Percentiles rank a stretch among this genome's conserved stretches.
Evolutionary conservation across 768 basidiomycete species (phyloP).

Genomic region (Amanita rimosa): DNA sequence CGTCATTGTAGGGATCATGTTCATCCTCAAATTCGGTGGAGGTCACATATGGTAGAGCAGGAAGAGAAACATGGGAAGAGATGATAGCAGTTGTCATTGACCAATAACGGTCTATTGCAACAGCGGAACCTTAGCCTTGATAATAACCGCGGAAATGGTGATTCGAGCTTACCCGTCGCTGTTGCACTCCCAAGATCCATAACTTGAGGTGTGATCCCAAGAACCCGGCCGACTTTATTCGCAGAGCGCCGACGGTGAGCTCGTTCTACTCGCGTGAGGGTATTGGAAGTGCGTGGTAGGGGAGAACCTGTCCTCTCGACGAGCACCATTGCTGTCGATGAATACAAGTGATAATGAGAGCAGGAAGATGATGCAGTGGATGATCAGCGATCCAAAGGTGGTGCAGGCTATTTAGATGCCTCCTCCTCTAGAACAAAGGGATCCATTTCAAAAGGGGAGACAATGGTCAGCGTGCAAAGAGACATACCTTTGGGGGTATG

Average conservation of each 20-base stretch:
- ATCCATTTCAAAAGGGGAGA: background rate
- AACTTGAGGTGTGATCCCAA: conserved; percentile 33
- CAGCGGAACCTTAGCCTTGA: background rate
- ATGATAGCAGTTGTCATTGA: background rate
- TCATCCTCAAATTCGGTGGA: background rate
- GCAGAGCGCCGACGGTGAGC: conserved; percentile 26
- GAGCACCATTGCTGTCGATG: background rate
- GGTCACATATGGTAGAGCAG: background rate
- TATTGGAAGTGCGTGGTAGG: conserved; percentile 31
- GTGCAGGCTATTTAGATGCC: background rate
- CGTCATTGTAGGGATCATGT: background rate
- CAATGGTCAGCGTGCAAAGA: background rate
- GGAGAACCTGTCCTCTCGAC: conserved; percentile 9
- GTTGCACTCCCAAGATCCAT: conserved; percentile 14
- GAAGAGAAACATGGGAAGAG: background rate
- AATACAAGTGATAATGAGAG: background rate
- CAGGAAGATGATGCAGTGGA: no score
- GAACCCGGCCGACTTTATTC: conserved; percentile 27
- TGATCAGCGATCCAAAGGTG: no score
- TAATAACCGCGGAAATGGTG: background rate
- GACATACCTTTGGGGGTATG: background rate
- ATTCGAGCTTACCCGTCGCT: conserved; percentile 1
- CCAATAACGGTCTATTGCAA: background rate
- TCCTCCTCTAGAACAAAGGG: background rate
- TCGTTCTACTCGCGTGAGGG: conserved; percentile 22